phyloP scores from a whole-genome alignment of 139 green algal genomes.

The Chlorella sp. region DNA sequence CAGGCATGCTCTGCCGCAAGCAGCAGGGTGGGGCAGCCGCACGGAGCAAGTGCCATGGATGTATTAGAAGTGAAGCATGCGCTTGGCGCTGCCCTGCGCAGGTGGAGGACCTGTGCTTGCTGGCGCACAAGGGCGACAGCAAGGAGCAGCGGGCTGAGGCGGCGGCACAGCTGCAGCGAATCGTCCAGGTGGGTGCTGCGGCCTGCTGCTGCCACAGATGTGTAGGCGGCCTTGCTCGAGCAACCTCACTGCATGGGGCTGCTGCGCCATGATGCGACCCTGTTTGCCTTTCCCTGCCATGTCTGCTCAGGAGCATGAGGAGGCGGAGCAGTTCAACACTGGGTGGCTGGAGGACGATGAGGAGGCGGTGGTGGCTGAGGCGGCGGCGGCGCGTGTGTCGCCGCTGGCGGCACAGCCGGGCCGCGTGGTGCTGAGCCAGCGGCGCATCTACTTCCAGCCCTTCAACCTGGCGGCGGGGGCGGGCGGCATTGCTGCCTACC shows the following conservation, averaged over 20 bases:
- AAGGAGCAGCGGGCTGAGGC: constrained; percentile 19
- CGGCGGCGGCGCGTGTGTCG: constrained; percentile 44
- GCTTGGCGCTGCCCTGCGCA: too few relatives aligned
- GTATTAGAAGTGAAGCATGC: too few relatives aligned
- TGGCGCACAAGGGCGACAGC: constrained; percentile 20
- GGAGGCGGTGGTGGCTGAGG: constrained; percentile 67
- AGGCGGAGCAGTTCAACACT: constrained; percentile 70
- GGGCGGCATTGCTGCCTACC: constrained; percentile 39
- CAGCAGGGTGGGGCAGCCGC: too few relatives aligned
- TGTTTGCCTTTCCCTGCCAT: too few relatives aligned
- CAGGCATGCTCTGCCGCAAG: too few relatives aligned
- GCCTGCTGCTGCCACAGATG: too few relatives aligned
- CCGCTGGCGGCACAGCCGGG: constrained; percentile 77
- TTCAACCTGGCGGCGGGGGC: constrained; percentile 48
- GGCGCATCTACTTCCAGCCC: constrained; percentile 88
- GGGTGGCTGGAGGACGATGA: constrained; percentile 70
- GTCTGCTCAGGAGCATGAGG: constrained; percentile 53
- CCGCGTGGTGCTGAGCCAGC: constrained; percentile 73
- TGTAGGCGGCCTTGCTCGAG: too few relatives aligned
- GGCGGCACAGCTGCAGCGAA: constrained; percentile 5
- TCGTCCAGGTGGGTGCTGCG: constrained; percentile 38
- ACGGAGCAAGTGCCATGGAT: too few relatives aligned
- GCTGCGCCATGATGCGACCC: too few relatives aligned
- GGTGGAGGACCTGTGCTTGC: constrained; percentile 51
- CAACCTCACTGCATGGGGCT: too few relatives aligned